Conservation (phyloP, 176 grass and related monocot genomes). For the Aegilops sharonensis region DNA sequence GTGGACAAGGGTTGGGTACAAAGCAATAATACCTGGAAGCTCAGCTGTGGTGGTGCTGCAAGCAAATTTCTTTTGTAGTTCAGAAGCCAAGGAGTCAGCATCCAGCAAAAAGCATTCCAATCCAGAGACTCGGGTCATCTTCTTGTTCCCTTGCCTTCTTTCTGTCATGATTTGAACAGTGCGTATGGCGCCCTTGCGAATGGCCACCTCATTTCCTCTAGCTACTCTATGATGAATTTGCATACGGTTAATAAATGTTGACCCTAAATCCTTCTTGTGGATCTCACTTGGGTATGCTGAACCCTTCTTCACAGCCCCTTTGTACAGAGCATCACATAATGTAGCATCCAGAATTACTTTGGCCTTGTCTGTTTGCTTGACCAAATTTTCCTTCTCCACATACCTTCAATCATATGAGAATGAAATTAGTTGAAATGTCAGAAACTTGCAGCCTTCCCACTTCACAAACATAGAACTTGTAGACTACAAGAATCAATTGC, state of each 20-base stretch:
- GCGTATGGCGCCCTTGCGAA: constrained; percentile 77
- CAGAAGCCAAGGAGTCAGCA: constrained; percentile 71
- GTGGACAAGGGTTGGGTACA: background rate
- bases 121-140: constrained; percentile 81
- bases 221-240: constrained; percentile 75
- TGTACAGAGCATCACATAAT: constrained; percentile 93
- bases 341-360: constrained; percentile 68
- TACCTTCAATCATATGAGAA: constrained; percentile 56
- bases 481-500: constrained; percentile 3
- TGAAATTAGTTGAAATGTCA: constrained; percentile 9
- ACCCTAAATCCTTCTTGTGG: constrained; percentile 82
- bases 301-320: constrained; percentile 92
- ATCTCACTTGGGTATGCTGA: constrained; percentile 70
- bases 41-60: constrained; percentile 90
- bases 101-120: constrained; percentile 78
- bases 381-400: constrained; percentile 94
- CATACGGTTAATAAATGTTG: constrained; percentile 80
- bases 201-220: constrained; percentile 60
- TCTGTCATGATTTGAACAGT: constrained; percentile 94
- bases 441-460: background rate
- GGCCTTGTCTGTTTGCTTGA: constrained; percentile 73
- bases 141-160: constrained; percentile 93
- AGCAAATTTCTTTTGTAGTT: constrained; percentile 95
- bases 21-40: constrained; percentile 59
- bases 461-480: background rate